Evolutionary conservation across 2,329 filamentous ascomycete genomes (phyloP), one percentile per base, ranked within the genome.

Genomic region (Cladosporium sp.): DNA sequence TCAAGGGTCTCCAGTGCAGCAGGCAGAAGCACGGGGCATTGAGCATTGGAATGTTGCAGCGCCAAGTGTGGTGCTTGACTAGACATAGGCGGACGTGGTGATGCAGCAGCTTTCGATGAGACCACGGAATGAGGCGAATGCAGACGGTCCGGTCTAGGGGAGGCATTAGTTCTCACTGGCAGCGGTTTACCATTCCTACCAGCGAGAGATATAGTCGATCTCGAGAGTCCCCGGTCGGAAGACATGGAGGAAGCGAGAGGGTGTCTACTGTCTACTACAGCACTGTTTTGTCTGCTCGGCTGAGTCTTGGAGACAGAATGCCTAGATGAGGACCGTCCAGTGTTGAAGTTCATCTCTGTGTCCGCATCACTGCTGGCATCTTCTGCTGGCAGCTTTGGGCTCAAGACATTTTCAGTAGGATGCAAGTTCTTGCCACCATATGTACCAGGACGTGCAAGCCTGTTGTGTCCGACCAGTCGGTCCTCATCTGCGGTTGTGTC

Each of bases 1-100:
- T 97, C 94, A 1, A 97, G 83, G 61, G 94, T 93, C 25, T 96
- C 83, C 84, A 97, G 94, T 68, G 96, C 91, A 37, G 94, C 78
- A 5, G 93, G 83, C 44, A 80, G 81, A 49, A 86, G 77, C 6
- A 80, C 80, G 32, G 83, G 80, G 61, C 83, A 86, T 56, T 75
- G 75, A 52, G 79, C 74, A 60, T 81, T 80, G 32, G 77, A 82
- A 1, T 77, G 75, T n/a, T 75, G 71, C n/a, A 86, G 71, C 19
- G 78, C 77, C 53, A 87, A 76, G 45, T 74, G 74, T 15, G 75
- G 72, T 37, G 72, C 64, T 17, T 50, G 56, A 39, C 7, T 24
- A 22, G 51, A 44, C 7, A 19, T 34, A 4, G 44, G 34, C 19
- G 58, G 59, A 5, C 44, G 45, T 10, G 47, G 56, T 9, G 47